phyloP scores from a whole-genome alignment of 2,329 filamentous ascomycete genomes.

The Diaporthe australafricana region DNA sequence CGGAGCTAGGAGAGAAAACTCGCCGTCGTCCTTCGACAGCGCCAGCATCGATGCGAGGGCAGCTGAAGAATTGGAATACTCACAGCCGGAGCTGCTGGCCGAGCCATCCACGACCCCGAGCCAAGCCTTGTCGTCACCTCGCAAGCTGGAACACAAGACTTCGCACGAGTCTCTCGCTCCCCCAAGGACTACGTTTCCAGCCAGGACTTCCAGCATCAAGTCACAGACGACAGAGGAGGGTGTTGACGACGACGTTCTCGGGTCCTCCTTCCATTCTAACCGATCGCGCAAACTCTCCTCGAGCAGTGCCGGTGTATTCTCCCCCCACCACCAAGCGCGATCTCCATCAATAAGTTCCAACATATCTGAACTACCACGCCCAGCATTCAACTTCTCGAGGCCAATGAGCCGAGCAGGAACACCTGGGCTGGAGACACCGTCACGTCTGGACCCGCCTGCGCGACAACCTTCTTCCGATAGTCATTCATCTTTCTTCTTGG shows the following conservation, averaged over 20 bases:
- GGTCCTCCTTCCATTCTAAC: slow-evolving; percentile 69
- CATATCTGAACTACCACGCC: slow-evolving; percentile 75
- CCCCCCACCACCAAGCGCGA: slow-evolving; percentile 71
- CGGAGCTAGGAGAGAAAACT: slow-evolving; percentile 68
- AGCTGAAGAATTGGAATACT: slow-evolving; percentile 36
- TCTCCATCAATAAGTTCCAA: slow-evolving; percentile 91
- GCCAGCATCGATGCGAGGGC: slow-evolving; percentile 37
- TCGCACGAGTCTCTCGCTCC: slow-evolving; percentile 59
- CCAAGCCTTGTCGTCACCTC: slow-evolving; percentile 55
- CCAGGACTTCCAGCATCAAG: slow-evolving; percentile 69
- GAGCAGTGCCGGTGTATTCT: slow-evolving; percentile 66
- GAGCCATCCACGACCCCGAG: slow-evolving; percentile 50
- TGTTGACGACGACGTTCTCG: slow-evolving; percentile 74
- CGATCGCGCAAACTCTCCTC: slow-evolving; percentile 82
- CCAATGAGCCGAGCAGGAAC: slow-evolving; percentile 82
- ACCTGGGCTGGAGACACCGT: slow-evolving; percentile 47
- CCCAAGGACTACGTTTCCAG: slow-evolving; percentile 51
- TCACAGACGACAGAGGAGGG: slow-evolving; percentile 74
- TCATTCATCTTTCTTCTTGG: slow-evolving; percentile 71
- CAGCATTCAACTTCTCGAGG: slow-evolving; percentile 93
- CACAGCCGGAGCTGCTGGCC: slow-evolving; percentile 48
- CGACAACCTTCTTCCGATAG: slow-evolving; percentile 76
- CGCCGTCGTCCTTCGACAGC: slow-evolving; percentile 64
- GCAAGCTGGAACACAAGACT: slow-evolving; percentile 54
- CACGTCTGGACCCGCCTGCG: slow-evolving; percentile 63